Evolutionary conservation across 257 asterid genomes (phyloP), one percentile per base, ranked within the genome.

Genomic region (Solanum tarapatanum): DNA sequence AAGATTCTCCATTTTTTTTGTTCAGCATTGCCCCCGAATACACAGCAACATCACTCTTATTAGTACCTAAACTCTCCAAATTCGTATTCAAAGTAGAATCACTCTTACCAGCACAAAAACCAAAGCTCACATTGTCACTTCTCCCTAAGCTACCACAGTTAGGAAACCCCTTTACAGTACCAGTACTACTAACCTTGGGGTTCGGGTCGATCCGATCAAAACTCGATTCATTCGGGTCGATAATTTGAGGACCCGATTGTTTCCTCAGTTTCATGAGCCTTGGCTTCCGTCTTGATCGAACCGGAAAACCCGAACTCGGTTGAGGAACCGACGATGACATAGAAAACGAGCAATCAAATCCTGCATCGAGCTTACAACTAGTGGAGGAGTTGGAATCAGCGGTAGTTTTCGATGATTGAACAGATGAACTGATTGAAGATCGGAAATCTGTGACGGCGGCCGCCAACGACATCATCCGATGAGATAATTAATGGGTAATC

Each of bases 251-350:
- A 87, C 84, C 89, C 83, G 37, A 51, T 64, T 93, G 91, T 79
- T 89, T 90, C 91, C 97, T 91, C 86, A 87, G 26, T 91, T 92
- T 95, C 87, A 55, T 69, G 2, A 92, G 86, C 91, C 98, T 93
- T 35, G 96, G 98, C 89, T 90, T 91, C 80, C 93, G 91, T 82
- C 91, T 85, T 32, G 92, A 86, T 72, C 88, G 36, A 85, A 79
- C 89, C 72, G 90, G 69, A 70, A 84, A 89, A 11, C 86, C 93
- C 33, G 87, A 8, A 19, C 89, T 90, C 64, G 64, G 33, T 73
- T 87, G 90, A 11, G 26, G 2, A 69, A 9, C 43, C 43, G 77
- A 30, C 21, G 80, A 33, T 19, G 80, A 1, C 51, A 11, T 74
- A 3, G 55, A 23, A 36, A 36, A 36, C 5, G 55, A 36, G 76